A percentile compares a stretch with the other conserved stretches of the same genome.
Evolutionary conservation across 225 moss, liverwort and hornwort species (phyloP).

Genomic region (Asterella californica): DNA sequence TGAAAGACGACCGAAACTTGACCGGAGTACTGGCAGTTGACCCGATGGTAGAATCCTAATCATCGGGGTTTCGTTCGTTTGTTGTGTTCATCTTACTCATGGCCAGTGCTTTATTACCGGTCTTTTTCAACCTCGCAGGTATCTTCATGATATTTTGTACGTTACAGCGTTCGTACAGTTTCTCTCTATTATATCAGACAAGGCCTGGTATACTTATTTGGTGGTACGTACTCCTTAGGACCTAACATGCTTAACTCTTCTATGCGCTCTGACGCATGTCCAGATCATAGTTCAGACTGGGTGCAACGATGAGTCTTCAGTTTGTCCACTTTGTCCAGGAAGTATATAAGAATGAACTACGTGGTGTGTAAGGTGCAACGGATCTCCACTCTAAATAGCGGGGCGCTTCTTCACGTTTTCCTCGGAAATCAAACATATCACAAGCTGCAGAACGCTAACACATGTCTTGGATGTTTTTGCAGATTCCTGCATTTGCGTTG

Average conservation of each 20-base stretch:
- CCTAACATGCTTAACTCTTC: not conserved
- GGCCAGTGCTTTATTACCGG: not conserved
- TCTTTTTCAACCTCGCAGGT: slow-evolving; percentile 48
- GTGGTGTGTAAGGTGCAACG: no score
- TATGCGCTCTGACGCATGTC: not conserved
- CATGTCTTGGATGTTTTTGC: slow-evolving; percentile 7
- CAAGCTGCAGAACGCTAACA: not conserved
- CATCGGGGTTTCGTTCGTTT: not conserved
- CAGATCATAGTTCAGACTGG: not conserved
- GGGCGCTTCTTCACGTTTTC: no score
- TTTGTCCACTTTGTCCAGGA: not conserved
- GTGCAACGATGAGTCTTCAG: not conserved
- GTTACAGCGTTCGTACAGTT: slow-evolving; percentile 83
- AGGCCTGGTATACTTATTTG: slow-evolving; percentile 72
- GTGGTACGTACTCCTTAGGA: slow-evolving; percentile 32
- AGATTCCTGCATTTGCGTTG: slow-evolving; percentile 67
- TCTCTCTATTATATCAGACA: slow-evolving; percentile 71
- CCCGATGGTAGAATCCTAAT: not conserved
- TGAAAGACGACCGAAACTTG: no score
- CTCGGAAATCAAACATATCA: not conserved
- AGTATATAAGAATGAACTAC: not conserved
- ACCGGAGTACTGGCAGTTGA: no score
- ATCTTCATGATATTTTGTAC: slow-evolving; percentile 85
- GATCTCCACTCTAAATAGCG: no score
- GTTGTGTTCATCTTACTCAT: not conserved